Conservation (phyloP, 768 basidiomycete genomes). For the Clavaria fumosa region DNA sequence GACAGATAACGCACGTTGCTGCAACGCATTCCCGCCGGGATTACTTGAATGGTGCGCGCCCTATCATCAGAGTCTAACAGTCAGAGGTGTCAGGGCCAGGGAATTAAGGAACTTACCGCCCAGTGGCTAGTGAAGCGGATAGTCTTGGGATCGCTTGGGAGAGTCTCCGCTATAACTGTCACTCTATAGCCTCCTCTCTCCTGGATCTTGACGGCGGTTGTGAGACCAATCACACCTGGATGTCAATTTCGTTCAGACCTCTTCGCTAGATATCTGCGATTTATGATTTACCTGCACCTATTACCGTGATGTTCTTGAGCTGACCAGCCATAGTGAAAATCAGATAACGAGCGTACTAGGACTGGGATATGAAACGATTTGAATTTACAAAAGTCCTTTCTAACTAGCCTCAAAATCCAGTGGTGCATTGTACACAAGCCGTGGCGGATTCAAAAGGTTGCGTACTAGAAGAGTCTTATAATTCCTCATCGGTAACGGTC, state of each 20-base stretch:
- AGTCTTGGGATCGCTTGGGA: slow-evolving; percentile 60
- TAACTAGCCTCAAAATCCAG: too few relatives aligned
- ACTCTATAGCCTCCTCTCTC: slow-evolving; percentile 46
- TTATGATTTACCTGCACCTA: slow-evolving; percentile 24
- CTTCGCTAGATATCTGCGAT: slow-evolving; percentile 5
- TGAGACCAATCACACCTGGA: slow-evolving; percentile 63
- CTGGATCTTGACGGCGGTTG: slow-evolving; percentile 59
- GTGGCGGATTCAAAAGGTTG: too few relatives aligned
- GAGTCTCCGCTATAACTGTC: slow-evolving; percentile 50
- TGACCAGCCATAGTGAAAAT: too few relatives aligned
- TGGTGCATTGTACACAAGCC: too few relatives aligned
- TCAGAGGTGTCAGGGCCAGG: neutral
- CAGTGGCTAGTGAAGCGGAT: slow-evolving; percentile 68
- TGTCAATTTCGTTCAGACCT: neutral
- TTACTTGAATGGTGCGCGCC: slow-evolving; percentile 69
- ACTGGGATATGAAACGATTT: too few relatives aligned
- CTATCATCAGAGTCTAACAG: slow-evolving; percentile 22
- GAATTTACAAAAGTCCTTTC: too few relatives aligned
- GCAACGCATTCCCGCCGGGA: slow-evolving; percentile 32
- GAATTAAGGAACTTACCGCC: slow-evolving; percentile 39
- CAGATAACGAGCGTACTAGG: too few relatives aligned
- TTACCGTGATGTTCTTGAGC: slow-evolving; percentile 20
- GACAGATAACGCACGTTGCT: slow-evolving; percentile 33
- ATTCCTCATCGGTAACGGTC: too few relatives aligned
- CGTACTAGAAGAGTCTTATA: too few relatives aligned